Evolutionary conservation across 208 protist genomes (phyloP).

Genomic region (Acanthamoeba castellanii): DNA sequence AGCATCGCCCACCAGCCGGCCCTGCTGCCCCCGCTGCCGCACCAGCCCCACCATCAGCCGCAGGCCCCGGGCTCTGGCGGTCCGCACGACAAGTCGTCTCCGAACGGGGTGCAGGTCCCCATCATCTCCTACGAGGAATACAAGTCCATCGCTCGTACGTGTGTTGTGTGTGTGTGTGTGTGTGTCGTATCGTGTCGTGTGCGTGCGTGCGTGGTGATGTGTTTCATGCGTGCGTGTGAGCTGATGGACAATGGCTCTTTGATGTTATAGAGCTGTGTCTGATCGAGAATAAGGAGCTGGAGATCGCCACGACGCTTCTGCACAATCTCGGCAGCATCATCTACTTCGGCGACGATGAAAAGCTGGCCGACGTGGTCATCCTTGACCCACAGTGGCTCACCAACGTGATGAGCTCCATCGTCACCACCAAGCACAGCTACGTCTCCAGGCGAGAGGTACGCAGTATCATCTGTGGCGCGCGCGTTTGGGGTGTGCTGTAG

Average conservation of each 20-base stretch:
- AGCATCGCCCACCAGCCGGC: background rate
- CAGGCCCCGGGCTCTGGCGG: background rate
- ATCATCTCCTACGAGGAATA: constrained; percentile 67
- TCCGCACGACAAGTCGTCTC: background rate
- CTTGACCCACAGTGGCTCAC: constrained; percentile 51
- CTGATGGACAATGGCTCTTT: no score
- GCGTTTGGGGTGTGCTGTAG: background rate
- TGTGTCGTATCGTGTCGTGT: background rate
- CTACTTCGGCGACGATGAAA: constrained; percentile 51
- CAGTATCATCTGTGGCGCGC: background rate
- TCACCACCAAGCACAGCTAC: constrained; percentile 61
- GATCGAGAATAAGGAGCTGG: constrained; percentile 31
- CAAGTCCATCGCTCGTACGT: constrained; percentile 43
- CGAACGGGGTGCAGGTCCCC: background rate
- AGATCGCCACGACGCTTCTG: constrained; percentile 33
- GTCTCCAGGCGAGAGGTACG: background rate
- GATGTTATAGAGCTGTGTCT: constrained; percentile 17
- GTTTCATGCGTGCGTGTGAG: background rate
- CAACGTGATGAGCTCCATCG: constrained; percentile 34
- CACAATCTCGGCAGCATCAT: constrained; percentile 44
- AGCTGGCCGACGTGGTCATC: constrained; percentile 40
- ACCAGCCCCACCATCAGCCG: background rate
- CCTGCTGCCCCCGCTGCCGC: background rate
- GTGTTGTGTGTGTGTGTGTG: background rate
- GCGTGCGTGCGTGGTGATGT: no score